Evolutionary conservation across 768 basidiomycete species (phyloP).

Genomic region (Tricholoma hemisulphureum): DNA sequence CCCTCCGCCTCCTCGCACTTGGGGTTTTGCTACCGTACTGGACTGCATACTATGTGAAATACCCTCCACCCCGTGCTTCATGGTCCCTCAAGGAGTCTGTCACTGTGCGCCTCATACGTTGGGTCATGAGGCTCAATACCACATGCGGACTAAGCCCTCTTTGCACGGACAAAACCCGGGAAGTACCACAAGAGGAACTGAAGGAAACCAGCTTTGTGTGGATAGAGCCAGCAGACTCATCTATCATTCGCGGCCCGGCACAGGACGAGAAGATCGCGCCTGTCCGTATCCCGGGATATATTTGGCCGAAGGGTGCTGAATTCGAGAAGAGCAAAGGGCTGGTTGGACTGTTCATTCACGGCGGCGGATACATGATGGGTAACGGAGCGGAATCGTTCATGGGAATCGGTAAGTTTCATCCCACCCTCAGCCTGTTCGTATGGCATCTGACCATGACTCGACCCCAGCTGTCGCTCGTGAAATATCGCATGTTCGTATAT

Average conservation of each 20-base stretch:
- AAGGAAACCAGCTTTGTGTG: conserved; percentile 24
- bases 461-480: no score
- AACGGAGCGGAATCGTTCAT: conserved; percentile 21
- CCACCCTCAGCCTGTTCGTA: no score
- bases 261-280: conserved; percentile 16
- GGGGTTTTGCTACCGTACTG: conserved; percentile 11
- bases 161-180: conserved; percentile 17
- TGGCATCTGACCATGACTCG: no score
- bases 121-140: conserved; percentile 22
- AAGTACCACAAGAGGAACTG: conserved; percentile 18
- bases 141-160: conserved; percentile 5
- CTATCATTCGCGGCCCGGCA: conserved; percentile 15
- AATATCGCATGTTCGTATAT: no score
- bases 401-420: no score
- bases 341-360: conserved; percentile 25
- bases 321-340: conserved; percentile 1
- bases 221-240: conserved; percentile 15
- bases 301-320: conserved; percentile 19
- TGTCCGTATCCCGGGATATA: conserved; percentile 21
- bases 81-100: conserved; percentile 22
- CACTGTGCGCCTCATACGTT: conserved; percentile 18
- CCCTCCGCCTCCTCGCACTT: no score
- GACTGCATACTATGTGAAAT: conserved; percentile 14
- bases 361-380: conserved; percentile 29
- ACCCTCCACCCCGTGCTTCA: conserved; percentile 17